Base-by-base conservation (phyloP, 2,329 filamentous ascomycete genomes). In the Diaporthe sp. region DNA sequence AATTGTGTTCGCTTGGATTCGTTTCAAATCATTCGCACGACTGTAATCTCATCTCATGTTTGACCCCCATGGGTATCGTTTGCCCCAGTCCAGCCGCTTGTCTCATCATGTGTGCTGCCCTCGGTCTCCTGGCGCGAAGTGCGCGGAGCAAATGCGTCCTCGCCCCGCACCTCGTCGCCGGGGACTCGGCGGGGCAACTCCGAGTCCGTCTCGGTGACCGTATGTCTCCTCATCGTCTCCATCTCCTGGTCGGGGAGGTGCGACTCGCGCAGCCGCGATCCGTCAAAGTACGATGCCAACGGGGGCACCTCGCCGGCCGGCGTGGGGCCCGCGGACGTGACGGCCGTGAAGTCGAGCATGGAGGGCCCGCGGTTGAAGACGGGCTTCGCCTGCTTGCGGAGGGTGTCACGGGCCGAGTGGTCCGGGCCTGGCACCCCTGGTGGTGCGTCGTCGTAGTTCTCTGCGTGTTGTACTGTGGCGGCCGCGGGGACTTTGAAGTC, bases 311-410 rank as follows among this genome's bases (percentile, higher is more conserved):
- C 74, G 27, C 37, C 53, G 3, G 74, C 71, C 0, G 74, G 74
- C 17, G 74, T 75, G 0, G 74, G 74, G 7, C 58, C 74, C 15
- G 74, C 59, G 3, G 74, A 75, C 9, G 72, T 63, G 12, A 73
- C 13, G 6, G 74, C 74, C 13, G 74, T 75, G 50, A 71, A 69
- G 68, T 75, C 74, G 2, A 75, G n/a, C 19, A 71, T 65, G 13
- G 74, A 75, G 7, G 47, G 35, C 13, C 74, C 74, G 22, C 74
- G 61, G 25, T 27, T 73, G 71, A 73, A 75, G 37, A 63, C 59
- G 13, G 74, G 74, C 19, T 66, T 75, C 9, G 58, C 44, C 27
- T 61, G 56, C 47, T 63, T 25, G 17, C 69, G 44, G 63, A 66
- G 30, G 22, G 63, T 13, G 63, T 51, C 63, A 4, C 39, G 55